Conservation (phyloP, 1,284 basidiomycete species). For the Cutaneotrichosporon sp. region DNA sequence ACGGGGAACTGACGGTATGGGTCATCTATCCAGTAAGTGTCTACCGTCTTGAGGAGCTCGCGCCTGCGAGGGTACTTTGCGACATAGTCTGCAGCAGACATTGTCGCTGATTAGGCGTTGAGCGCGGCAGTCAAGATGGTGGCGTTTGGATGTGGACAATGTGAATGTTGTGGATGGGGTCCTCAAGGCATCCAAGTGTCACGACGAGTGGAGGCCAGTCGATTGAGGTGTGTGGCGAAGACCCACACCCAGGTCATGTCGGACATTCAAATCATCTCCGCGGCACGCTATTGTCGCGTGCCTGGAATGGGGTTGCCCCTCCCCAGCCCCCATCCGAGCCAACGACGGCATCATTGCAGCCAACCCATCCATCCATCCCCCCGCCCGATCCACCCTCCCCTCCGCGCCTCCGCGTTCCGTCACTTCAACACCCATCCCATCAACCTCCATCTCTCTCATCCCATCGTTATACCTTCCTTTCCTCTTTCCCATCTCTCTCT, state of each 20-base stretch:
- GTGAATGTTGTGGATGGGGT: no score
- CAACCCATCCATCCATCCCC: not conserved
- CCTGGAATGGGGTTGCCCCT: no score
- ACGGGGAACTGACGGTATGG: conserved; percentile 41
- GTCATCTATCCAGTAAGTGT: conserved; percentile 52
- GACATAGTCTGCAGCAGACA: conserved; percentile 49
- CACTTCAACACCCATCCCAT: no score
- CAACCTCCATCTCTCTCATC: no score
- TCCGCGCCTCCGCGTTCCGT: no score
- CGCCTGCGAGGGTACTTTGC: conserved; percentile 44
- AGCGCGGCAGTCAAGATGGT: not conserved
- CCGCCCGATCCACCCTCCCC: no score
- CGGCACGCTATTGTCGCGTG: no score
- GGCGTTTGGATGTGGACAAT: not conserved
- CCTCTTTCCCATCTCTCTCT: not conserved
- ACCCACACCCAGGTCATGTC: no score
- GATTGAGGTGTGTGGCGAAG: no score
- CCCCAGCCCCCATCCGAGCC: not conserved
- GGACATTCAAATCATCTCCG: no score
- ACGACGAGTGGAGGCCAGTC: no score
- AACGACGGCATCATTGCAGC: not conserved
- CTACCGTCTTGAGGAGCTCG: conserved; percentile 41
- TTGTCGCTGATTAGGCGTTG: conserved; percentile 2
- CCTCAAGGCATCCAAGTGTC: no score
- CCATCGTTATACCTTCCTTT: not conserved